A percentile compares a stretch with the other conserved stretches of the same genome.
Conservation (phyloP, 768 basidiomycete genomes). For the Rhodocollybia butyracea region DNA sequence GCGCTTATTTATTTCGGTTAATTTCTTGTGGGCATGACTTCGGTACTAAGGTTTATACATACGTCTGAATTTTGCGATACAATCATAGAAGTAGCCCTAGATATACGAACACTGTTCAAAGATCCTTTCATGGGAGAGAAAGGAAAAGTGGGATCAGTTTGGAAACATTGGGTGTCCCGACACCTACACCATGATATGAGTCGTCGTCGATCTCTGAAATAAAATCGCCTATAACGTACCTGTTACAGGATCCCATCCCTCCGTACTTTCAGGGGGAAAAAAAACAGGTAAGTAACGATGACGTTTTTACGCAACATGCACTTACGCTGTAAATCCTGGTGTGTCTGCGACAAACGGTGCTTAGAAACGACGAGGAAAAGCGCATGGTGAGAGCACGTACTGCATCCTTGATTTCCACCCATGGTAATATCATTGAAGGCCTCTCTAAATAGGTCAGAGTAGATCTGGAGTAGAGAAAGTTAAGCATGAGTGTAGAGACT, state of each 20-base stretch:
- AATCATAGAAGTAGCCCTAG: too few species aligned
- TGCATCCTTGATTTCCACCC: slow-evolving; percentile 39
- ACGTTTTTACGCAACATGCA: slow-evolving; percentile 20
- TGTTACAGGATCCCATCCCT: slow-evolving; percentile 42
- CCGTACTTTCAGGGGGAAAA: slow-evolving; percentile 20
- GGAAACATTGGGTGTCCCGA: slow-evolving; percentile 34
- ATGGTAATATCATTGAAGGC: slow-evolving; percentile 40
- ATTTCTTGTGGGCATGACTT: too few species aligned
- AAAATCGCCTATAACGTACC: slow-evolving; percentile 15
- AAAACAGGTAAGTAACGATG: not conserved
- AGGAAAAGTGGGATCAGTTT: slow-evolving; percentile 31
- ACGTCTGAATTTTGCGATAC: too few species aligned
- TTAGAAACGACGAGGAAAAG: not conserved
- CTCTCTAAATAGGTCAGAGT: slow-evolving; percentile 26
- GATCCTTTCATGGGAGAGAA: slow-evolving; percentile 30
- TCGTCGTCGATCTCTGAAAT: not conserved
- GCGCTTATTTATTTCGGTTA: too few species aligned
- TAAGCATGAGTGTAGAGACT: not conserved
- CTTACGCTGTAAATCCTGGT: slow-evolving; percentile 5
- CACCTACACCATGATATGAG: slow-evolving; percentile 18
- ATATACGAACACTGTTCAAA: too few species aligned
- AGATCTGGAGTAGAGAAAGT: slow-evolving; percentile 23
- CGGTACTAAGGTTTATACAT: too few species aligned
- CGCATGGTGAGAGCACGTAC: slow-evolving; percentile 15
- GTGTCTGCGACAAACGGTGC: slow-evolving; percentile 19